Evolutionary conservation across 768 basidiomycete species (phyloP), one percentile per base, ranked within the genome.

Genomic region (Tulasnella sp.): DNA sequence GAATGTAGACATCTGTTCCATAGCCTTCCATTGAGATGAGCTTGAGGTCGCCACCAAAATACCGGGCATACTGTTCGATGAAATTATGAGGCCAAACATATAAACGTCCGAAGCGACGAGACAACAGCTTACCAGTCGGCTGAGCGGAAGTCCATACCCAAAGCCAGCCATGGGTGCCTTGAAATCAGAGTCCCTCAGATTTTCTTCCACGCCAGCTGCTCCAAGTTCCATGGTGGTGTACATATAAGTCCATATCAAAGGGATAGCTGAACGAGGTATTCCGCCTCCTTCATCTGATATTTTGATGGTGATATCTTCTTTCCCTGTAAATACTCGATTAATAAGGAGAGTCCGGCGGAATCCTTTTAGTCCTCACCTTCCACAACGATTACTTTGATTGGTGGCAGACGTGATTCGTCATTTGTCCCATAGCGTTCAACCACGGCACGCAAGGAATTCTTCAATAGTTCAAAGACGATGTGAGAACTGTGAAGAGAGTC

Each of bases 21-120:
- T 85, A 90, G n/a, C 95, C 93, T 56, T 99, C 95, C 92, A 99
- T 98, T 37, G 90, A 84, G 56, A 99, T 99, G 50, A 99, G 66
- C 15, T 87, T 73, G 25, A 99, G 68, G 64, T 98, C 92, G 0
- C 89, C 87, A 0, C 89, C 93, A 60, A 96, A 95, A 63, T 95
- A 99, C 42, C 93, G 71, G 0, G 92, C 91, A 60, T 98, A 99
- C 78, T 88, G 59, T 24, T 9, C 8, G 16, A 34, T 32, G 27
- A 4, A 16, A 45, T 15, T 45, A 35, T 9, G 9, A 19, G 22
- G 37, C 5, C 25, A n/a, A 45, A 10, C 35, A 25, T 54, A 9
- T 53, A 35, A 33, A 29, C 25, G 35, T 37, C 16, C 56, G 48
- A 28, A 35, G 53, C 7, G 39, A 16, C 10, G 20, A 29, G 43